Base-by-base conservation (phyloP, 106 monocot species). In the Chionographis japonica region DNA sequence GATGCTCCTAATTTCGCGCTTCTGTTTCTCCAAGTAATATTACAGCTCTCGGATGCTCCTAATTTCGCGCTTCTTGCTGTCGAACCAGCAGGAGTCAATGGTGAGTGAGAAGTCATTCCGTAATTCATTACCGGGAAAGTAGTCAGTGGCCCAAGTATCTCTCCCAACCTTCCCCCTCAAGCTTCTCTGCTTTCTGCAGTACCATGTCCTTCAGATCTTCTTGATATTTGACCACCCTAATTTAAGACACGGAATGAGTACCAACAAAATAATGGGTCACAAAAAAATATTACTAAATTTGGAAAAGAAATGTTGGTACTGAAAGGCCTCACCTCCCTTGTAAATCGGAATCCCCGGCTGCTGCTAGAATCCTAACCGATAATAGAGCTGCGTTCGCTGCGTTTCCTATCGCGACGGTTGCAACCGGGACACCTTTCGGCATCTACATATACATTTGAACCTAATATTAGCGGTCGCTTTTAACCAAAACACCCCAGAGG, bases 351-450 rank as follows among this genome's bases (percentile, higher is more conserved):
- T 98, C 83, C 35, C 70, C 69, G 42, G 54, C 35, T 15, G 97
- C 89, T 57, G 97, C 89, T 57, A 92, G 66, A 52, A 92, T 92
- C 52, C 84, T 84, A 18, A 84, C 80, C 37, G 91, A 88, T 50
- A 91, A 58, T 49, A 95, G 70, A 73, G 75, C 95, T 83, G 91
- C 91, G 84, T 95, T 95, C 54, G 84, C 73, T 37, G 95, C 85
- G 76, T 91, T 95, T 56, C 86, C 88, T 50, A 91, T 89, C 52
- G 95, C 88, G 75, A 95, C 88, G 54, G 91, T 95, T 18, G 88
- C 95, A 58, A 95, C 95, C 40, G 95, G 95, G 27, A 95, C 74
- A 55, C 95, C 95, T 78, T 88, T 91, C 50, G 95, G 95, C 95
- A 95, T 95, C 95, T 92, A 60, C 50, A 65, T 39, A 66, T 46